A percentile compares a stretch with the other conserved stretches of the same genome.
Evolutionary conservation across 179 eudicot genomes (phyloP).

Genomic region (Silene vulgaris): DNA sequence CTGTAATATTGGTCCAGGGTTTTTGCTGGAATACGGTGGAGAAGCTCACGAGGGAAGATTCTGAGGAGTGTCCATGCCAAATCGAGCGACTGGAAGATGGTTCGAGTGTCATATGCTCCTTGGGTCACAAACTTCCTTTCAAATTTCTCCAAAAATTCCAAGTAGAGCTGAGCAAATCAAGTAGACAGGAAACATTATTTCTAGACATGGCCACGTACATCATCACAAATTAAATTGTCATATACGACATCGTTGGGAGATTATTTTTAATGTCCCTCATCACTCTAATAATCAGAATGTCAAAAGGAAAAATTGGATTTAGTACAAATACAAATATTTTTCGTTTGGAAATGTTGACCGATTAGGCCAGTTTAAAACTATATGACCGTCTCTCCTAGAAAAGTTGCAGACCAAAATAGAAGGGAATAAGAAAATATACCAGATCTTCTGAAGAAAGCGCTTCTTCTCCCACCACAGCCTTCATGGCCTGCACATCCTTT

Average conservation of each 20-base stretch:
- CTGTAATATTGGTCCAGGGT: slow-evolving; percentile 51
- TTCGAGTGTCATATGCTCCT: slow-evolving; percentile 51
- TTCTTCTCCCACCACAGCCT: slow-evolving; percentile 99
- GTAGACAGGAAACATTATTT: not conserved
- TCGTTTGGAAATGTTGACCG: no score
- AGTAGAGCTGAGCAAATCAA: slow-evolving; percentile 32
- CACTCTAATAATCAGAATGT: no score
- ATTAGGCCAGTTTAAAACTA: no score
- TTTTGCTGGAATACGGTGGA: slow-evolving; percentile 57
- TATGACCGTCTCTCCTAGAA: no score
- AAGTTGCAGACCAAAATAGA: not conserved
- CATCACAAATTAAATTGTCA: no score
- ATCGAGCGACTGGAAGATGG: slow-evolving; percentile 51
- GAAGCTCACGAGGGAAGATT: slow-evolving; percentile 55
- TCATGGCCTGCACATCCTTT: slow-evolving; percentile 99
- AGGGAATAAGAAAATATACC: slow-evolving; percentile 34
- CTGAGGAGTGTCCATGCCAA: slow-evolving; percentile 55
- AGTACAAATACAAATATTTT: no score
- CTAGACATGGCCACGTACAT: not conserved
- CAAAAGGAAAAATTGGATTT: no score
- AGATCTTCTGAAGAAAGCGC: slow-evolving; percentile 97
- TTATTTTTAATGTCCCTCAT: no score
- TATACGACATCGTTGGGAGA: no score
- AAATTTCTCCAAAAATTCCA: slow-evolving; percentile 51
- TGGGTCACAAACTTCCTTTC: slow-evolving; percentile 50